These are phyloP conservation scores for Mucuna pruriens DNA, from an alignment of 306 rosid genomes.

Conservation along the genomic window DNA sequence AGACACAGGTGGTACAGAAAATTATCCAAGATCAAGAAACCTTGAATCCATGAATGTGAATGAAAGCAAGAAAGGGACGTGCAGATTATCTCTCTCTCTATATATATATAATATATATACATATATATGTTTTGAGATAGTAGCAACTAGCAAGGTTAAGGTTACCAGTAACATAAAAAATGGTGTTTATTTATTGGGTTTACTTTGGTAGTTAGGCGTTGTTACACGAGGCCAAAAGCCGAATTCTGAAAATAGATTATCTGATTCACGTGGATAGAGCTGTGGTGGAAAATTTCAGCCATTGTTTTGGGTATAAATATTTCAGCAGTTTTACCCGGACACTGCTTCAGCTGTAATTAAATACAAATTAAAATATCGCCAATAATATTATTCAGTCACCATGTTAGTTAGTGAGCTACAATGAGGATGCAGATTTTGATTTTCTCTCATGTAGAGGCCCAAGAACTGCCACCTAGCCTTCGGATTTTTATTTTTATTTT, in stretches of 20 bases:
- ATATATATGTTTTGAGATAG: too few species aligned
- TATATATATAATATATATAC: too few species aligned
- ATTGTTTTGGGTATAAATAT: constrained; percentile 6
- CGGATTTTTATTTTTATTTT: not conserved
- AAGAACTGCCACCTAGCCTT: not conserved
- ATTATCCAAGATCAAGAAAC: constrained; percentile 44
- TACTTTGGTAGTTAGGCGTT: constrained; percentile 21
- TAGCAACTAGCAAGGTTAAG: not conserved
- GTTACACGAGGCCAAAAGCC: constrained; percentile 36
- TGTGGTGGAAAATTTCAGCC: constrained; percentile 25
- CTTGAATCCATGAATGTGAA: constrained; percentile 34
- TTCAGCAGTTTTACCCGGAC: constrained; percentile 46
- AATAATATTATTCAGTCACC: not conserved
- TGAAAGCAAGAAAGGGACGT: not conserved
- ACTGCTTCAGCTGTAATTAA: not conserved
- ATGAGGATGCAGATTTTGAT: not conserved
- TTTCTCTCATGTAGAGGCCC: not conserved
- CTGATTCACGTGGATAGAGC: constrained; percentile 26
- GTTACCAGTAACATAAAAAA: not conserved
- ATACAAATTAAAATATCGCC: not conserved
- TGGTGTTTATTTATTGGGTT: constrained; percentile 5
- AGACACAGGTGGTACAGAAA: not conserved
- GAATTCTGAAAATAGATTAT: constrained; percentile 12
- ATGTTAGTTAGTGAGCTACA: not conserved
- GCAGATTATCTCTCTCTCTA: too few species aligned